These are phyloP conservation scores for Alternaria metachromatica DNA, from an alignment of 2,329 filamentous ascomycete genomes.

Conservation along the genomic window DNA sequence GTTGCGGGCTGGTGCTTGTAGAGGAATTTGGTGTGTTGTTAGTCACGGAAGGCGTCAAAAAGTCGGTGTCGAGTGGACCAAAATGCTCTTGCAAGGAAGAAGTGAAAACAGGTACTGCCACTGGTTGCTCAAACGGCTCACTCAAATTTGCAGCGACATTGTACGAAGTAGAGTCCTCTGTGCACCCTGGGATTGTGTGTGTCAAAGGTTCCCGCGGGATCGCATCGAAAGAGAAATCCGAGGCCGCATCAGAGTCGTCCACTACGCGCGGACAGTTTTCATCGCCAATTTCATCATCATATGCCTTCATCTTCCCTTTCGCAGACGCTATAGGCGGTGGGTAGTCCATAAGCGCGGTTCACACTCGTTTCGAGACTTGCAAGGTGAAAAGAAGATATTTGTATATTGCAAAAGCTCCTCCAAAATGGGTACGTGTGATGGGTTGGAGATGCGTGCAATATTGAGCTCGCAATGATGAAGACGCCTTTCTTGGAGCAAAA, in stretches of 20 bases:
- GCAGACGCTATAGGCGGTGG: background rate
- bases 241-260: background rate
- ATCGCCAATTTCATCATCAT: background rate
- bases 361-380: background rate
- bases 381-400: background rate
- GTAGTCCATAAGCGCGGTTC: background rate
- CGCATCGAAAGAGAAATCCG: background rate
- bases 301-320: background rate
- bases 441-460: background rate
- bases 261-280: background rate
- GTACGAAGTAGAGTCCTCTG: background rate
- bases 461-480: background rate
- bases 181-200: background rate
- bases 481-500: background rate
- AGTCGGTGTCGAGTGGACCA: background rate
- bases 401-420: background rate
- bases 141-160: background rate
- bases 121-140: background rate
- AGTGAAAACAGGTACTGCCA: background rate
- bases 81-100: background rate
- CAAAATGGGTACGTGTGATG: background rate
- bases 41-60: background rate
- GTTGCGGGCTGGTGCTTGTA: slow-evolving; percentile 1
- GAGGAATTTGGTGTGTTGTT: background rate
- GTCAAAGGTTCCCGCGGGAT: background rate